Percentiles rank a stretch among this genome's conserved stretches.
Evolutionary conservation across 805 yeast genomes (phyloP).

Genomic region (Ogataea dorogensis): DNA sequence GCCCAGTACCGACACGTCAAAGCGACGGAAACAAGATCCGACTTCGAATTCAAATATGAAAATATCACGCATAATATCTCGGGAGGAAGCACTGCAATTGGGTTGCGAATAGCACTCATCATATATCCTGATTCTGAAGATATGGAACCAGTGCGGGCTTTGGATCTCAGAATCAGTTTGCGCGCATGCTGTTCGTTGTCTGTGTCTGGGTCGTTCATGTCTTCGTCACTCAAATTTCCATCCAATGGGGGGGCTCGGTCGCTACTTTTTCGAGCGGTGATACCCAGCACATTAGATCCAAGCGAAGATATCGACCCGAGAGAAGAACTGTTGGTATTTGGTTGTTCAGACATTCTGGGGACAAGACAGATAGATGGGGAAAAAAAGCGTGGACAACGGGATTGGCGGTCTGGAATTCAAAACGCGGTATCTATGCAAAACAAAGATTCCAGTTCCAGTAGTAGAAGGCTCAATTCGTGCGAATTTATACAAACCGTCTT

Average conservation of each 20-base stretch:
- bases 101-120: constrained; percentile 21
- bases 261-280: constrained; percentile 5
- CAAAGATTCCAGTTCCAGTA: neutral
- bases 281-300: constrained; percentile 16
- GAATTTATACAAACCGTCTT: constrained; percentile 4
- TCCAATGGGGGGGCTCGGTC: constrained; percentile 8
- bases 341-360: constrained; percentile 15
- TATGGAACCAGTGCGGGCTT: constrained; percentile 25
- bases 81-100: constrained; percentile 50
- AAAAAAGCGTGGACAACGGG: neutral
- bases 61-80: constrained; percentile 65
- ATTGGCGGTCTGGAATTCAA: neutral
- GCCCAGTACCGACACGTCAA: constrained; percentile 84
- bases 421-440: neutral
- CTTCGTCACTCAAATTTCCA: constrained; percentile 21
- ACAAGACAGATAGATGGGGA: neutral
- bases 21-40: constrained; percentile 59
- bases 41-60: constrained; percentile 57
- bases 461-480: constrained; percentile 4
- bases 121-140: constrained; percentile 16
- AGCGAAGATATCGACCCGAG: constrained; percentile 21
- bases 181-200: constrained; percentile 34
- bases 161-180: constrained; percentile 26
- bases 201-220: constrained; percentile 33
- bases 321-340: constrained; percentile 22